Base-by-base conservation (phyloP, 202 grass and related monocot species). In the Hordeum pubiflorum region DNA sequence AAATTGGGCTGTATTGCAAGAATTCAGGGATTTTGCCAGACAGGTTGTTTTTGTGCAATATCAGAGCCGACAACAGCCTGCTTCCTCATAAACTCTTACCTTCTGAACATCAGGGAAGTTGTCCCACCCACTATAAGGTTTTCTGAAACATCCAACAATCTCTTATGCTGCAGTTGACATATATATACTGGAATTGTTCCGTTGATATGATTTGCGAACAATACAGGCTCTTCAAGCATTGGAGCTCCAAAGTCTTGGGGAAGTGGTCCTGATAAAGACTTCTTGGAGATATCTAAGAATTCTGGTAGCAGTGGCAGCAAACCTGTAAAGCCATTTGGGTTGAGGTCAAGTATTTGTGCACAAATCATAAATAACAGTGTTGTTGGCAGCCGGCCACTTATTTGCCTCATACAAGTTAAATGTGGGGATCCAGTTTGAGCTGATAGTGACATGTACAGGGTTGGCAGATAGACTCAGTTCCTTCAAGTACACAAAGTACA, bases 91-190 rank as follows among this genome's bases (percentile, higher is more conserved):
- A n/a, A n/a, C 15, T 10, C 3, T 56, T 56, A 9, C 4, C 21
- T n/a, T 55, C 7, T 55, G 50, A 55, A 61, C 61, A 69, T 14
- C 3, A 0, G 38, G 73, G 50, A 60, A 84, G 38, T 10, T 48
- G 21, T 54, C 83, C 76, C 7, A 67, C 38, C 24, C 24, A 26
- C 24, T 27, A 80, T n/a, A 63, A 44, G 23, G 43, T 86, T 86
- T 58, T 80, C 9, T 74, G 67, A 74, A n/a, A 86, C 12, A 57
- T 56, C 44, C 15, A 75, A 23, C 5, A 59, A 9, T 62, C 10
- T 3, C 32, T 71, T 44, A 29, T 58, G 4, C 26, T 76, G 9
- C 56, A 70, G 18, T 34, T 50, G 9, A 52, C 82, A 84, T 4
- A 84, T 43, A 18, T 33, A 80, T 38, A 18, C 27, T 24, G 80